Conservation (phyloP, 2,329 filamentous ascomycete species). For the Nemania serpens region DNA sequence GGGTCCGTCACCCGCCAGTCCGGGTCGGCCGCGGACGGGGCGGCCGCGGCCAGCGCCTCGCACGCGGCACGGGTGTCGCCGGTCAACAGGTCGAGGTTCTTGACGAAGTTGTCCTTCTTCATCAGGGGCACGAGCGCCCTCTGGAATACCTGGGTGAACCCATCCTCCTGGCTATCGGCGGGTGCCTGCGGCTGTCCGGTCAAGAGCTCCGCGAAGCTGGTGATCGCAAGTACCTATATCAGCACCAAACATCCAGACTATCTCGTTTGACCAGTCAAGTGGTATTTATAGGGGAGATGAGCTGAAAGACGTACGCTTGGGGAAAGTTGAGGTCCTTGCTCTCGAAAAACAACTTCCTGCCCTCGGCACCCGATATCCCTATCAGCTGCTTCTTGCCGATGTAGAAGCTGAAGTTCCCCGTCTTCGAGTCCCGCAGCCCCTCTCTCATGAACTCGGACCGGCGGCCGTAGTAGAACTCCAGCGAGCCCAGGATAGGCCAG, state of each 20-base stretch:
- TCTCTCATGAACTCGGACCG: constrained; percentile 49
- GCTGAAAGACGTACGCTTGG: constrained; percentile 45
- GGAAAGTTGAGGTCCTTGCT: constrained; percentile 48
- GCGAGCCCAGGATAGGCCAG: constrained; percentile 48
- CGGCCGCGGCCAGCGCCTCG: constrained; percentile 42
- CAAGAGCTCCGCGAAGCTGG: constrained; percentile 35
- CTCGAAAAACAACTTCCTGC: constrained; percentile 53
- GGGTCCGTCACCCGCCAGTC: constrained; percentile 51
- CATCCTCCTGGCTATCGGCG: constrained; percentile 19
- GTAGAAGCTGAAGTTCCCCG: constrained; percentile 56
- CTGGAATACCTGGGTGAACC: constrained; percentile 39
- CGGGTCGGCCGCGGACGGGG: constrained; percentile 21
- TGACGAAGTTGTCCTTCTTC: constrained; percentile 45
- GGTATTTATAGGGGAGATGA: neutral
- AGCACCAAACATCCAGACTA: neutral
- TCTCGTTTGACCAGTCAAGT: too few species aligned
- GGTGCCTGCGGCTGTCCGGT: constrained; percentile 29
- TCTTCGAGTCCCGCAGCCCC: constrained; percentile 39
- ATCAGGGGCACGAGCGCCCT: constrained; percentile 43
- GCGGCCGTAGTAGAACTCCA: constrained; percentile 48
- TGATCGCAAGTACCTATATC: neutral
- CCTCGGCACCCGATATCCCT: constrained; percentile 48
- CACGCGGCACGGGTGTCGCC: constrained; percentile 47
- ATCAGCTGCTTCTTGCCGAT: constrained; percentile 52
- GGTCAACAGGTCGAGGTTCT: constrained; percentile 48